phyloP scores from a whole-genome alignment of 805 yeast species.

The Hanseniaspora taiwanica region DNA sequence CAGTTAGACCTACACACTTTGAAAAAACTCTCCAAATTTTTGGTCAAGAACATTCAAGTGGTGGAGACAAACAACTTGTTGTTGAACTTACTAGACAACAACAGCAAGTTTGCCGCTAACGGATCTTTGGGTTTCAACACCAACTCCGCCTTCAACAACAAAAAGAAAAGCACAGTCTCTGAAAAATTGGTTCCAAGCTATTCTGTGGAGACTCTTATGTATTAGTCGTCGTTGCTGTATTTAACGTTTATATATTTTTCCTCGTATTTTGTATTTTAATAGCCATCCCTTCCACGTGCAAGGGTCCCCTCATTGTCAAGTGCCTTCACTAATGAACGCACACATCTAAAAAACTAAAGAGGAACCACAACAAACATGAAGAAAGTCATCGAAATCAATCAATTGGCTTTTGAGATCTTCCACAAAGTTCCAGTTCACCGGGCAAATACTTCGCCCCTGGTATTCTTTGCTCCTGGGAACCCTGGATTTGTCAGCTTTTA shows the following conservation, averaged over 20 bases:
- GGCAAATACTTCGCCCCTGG: neutral
- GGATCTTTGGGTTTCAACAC: conserved; percentile 1
- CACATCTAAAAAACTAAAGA: no score
- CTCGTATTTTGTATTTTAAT: no score
- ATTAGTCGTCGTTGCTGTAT: neutral
- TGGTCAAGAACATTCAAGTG: conserved; percentile 5
- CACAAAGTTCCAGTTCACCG: neutral
- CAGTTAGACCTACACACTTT: conserved; percentile 13
- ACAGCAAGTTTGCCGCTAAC: conserved; percentile 5
- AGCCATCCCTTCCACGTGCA: no score
- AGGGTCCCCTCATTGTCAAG: no score
- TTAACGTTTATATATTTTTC: neutral
- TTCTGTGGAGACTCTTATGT: neutral
- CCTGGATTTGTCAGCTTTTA: neutral
- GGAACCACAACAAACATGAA: no score
- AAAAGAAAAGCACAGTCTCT: neutral
- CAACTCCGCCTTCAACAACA: neutral
- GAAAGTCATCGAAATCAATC: neutral
- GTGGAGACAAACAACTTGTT: conserved; percentile 4
- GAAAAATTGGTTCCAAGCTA: neutral
- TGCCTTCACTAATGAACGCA: no score
- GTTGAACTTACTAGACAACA: conserved; percentile 5
- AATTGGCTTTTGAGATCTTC: neutral
- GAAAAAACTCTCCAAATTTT: conserved; percentile 5
- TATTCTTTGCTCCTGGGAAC: conserved; percentile 1